Evolutionary conservation across 129 eudicot genomes (phyloP).

Genomic region (Pulicaria dysenterica): DNA sequence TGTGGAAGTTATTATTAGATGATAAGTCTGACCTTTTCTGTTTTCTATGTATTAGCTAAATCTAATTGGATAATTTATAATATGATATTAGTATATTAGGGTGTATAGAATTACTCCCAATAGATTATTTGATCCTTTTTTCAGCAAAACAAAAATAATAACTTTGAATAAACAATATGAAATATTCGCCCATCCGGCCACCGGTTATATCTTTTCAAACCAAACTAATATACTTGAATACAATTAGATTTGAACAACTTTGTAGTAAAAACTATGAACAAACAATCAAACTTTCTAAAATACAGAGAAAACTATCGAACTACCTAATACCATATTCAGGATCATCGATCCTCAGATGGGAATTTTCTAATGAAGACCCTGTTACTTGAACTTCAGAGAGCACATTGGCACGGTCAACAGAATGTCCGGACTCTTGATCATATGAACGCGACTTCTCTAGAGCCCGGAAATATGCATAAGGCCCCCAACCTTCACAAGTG

Average conservation of each 20-base stretch:
- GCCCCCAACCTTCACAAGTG: slow-evolving; percentile 68
- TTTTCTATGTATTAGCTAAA: too few relatives aligned
- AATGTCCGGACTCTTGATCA: slow-evolving; percentile 21
- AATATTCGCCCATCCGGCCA: too few relatives aligned
- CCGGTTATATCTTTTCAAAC: neutral
- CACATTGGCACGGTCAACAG: slow-evolving; percentile 6
- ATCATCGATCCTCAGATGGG: slow-evolving; percentile 36
- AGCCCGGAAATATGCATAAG: slow-evolving; percentile 60
- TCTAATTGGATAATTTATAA: too few relatives aligned
- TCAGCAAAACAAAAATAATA: too few relatives aligned
- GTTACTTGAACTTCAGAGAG: slow-evolving; percentile 25
- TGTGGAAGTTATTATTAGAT: too few relatives aligned
- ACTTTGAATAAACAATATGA: too few relatives aligned
- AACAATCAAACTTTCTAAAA: slow-evolving; percentile 19
- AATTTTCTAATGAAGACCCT: slow-evolving; percentile 16
- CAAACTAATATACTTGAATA: neutral
- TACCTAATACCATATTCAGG: slow-evolving; percentile 47
- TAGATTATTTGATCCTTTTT: too few relatives aligned
- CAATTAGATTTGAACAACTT: neutral
- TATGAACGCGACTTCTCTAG: slow-evolving; percentile 45
- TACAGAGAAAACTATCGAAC: neutral
- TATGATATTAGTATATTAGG: too few relatives aligned
- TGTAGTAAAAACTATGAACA: slow-evolving; percentile 21
- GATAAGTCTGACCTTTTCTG: too few relatives aligned
- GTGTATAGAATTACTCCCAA: too few relatives aligned